Conservation (phyloP, 345 rosid species). For the Euphorbia peplus region DNA sequence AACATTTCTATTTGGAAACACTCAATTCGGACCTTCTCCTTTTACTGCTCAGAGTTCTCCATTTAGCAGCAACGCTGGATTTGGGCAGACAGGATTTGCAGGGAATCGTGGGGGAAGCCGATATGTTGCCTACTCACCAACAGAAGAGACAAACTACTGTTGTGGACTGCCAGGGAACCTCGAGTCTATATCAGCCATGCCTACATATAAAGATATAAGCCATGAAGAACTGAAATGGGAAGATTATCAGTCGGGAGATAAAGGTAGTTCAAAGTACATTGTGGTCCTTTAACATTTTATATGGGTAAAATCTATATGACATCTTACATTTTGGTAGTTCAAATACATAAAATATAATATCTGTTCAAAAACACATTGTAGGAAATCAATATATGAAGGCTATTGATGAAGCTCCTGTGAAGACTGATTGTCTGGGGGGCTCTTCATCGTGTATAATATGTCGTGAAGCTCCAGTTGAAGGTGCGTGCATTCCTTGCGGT, state of each 20-base stretch:
- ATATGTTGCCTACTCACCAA: slow-evolving; percentile 56
- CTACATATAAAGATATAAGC: slow-evolving; percentile 61
- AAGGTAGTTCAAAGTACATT: slow-evolving; percentile 23
- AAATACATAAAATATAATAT: too few species aligned
- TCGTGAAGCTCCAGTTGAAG: slow-evolving; percentile 29
- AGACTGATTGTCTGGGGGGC: slow-evolving; percentile 9
- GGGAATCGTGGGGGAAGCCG: slow-evolving; percentile 82
- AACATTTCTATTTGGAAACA: slow-evolving; percentile 67
- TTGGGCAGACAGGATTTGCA: slow-evolving; percentile 71
- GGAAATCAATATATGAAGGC: too few species aligned
- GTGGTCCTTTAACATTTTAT: too few species aligned
- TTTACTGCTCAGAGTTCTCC: slow-evolving; percentile 72
- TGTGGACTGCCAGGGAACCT: slow-evolving; percentile 66
- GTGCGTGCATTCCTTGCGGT: slow-evolving; percentile 31
- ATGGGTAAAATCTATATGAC: too few species aligned
- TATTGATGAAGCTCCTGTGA: slow-evolving; percentile 13
- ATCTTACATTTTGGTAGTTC: too few species aligned
- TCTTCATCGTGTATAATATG: slow-evolving; percentile 28
- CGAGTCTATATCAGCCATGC: slow-evolving; percentile 85
- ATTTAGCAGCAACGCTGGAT: slow-evolving; percentile 48
- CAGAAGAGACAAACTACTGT: slow-evolving; percentile 53
- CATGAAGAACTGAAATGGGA: slow-evolving; percentile 97
- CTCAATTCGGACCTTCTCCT: slow-evolving; percentile 60
- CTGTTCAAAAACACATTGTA: too few species aligned
- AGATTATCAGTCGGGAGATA: slow-evolving; percentile 94